phyloP scores from a whole-genome alignment of 2,329 filamentous ascomycete species.

The Cladosporium sp. region DNA sequence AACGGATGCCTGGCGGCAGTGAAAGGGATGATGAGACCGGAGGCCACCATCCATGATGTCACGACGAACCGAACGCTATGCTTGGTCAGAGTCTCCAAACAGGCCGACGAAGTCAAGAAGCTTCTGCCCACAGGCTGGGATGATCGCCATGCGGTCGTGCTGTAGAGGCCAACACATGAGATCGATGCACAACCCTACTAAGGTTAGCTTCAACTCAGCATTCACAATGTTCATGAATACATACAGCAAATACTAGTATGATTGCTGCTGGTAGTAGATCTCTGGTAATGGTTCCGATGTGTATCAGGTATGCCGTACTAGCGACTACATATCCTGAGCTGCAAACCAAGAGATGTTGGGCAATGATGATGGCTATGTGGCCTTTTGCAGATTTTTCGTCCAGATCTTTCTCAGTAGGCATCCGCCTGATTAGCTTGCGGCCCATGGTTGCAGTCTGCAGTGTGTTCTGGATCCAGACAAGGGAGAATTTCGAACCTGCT shows the following conservation, averaged over 20 bases:
- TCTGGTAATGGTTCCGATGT: conserved; percentile 17
- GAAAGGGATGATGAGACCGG: conserved; percentile 23
- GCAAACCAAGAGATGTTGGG: conserved; percentile 25
- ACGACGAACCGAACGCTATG: conserved; percentile 18
- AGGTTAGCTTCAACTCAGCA: not conserved
- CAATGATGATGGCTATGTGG: conserved; percentile 18
- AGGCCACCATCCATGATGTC: conserved; percentile 24
- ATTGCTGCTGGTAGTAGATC: conserved; percentile 16
- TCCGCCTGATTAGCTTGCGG: conserved; percentile 1
- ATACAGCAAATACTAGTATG: conserved; percentile 7
- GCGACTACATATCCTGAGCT: conserved; percentile 23
- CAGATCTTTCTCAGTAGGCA: not conserved
- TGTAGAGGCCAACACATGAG: not conserved
- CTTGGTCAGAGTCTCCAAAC: conserved; percentile 15
- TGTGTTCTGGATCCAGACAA: not conserved
- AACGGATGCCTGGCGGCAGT: conserved; percentile 20
- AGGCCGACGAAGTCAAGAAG: not conserved
- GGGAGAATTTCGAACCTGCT: not conserved
- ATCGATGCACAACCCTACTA: not conserved
- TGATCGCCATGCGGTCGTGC: not conserved
- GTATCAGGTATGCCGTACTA: conserved; percentile 22
- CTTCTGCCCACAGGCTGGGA: not conserved
- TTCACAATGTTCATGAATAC: not conserved
- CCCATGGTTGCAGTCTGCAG: not conserved
- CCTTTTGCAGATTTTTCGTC: conserved; percentile 2